Conservation (phyloP, 768 basidiomycete species). For the Cystobasidium tubakii region DNA sequence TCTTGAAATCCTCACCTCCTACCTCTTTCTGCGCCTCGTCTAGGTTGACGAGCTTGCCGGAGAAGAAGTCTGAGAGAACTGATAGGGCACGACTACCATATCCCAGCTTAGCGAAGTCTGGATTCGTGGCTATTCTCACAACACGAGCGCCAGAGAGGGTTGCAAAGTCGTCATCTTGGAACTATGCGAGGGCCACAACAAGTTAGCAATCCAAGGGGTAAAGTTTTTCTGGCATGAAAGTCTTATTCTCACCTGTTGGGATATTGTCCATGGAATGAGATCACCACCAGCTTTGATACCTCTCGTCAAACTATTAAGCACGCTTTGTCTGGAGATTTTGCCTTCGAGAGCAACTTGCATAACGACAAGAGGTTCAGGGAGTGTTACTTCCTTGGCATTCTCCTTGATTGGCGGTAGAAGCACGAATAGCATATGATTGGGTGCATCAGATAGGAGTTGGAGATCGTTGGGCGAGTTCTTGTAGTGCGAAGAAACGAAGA, state of each 20-base stretch:
- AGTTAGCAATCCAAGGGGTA: too few relatives aligned
- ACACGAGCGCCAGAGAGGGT: conserved; percentile 81
- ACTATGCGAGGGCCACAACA: conserved; percentile 55
- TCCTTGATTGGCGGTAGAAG: conserved; percentile 85
- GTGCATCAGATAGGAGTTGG: conserved; percentile 94
- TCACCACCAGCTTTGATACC: conserved; percentile 85
- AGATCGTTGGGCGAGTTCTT: conserved; percentile 99
- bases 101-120: conserved; percentile 96
- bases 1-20: conserved; percentile 60
- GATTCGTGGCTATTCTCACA: conserved; percentile 89
- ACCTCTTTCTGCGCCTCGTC: conserved; percentile 59
- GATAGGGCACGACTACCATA: conserved; percentile 86
- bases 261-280: conserved; percentile 94
- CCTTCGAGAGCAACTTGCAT: conserved; percentile 95
- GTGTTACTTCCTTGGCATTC: conserved; percentile 63
- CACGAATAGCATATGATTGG: conserved; percentile 93
- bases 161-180: conserved; percentile 91
- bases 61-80: conserved; percentile 80
- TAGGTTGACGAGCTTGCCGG: conserved; percentile 81
- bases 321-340: conserved; percentile 73
- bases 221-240: too few relatives aligned
- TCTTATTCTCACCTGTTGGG: conserved; percentile 57
- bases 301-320: conserved; percentile 75
- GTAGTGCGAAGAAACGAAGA: conserved; percentile 96
- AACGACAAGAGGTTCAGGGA: conserved; percentile 93